These are phyloP conservation scores for Penstemon newberryi DNA, from an alignment of 257 asterid genomes.

Conservation along the genomic window DNA sequence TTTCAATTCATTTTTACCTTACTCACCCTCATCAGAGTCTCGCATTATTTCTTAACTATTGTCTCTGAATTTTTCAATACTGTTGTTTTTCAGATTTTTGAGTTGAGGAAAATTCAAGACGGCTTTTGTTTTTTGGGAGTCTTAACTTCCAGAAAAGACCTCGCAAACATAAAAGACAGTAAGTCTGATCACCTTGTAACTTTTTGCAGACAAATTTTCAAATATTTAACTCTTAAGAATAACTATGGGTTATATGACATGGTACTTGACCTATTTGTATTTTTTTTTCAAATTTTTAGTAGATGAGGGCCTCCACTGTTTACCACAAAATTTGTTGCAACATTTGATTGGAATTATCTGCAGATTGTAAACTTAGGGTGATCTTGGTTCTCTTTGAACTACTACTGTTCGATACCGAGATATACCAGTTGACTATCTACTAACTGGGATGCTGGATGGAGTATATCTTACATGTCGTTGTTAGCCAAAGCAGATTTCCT, in stretches of 20 bases:
- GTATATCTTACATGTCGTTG: slow-evolving; percentile 19
- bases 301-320: neutral
- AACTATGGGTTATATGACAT: slow-evolving; percentile 1
- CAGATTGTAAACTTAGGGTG: slow-evolving; percentile 14
- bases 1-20: neutral
- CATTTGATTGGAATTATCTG: slow-evolving; percentile 4
- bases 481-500: slow-evolving; percentile 6
- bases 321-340: slow-evolving; percentile 5
- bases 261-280: slow-evolving; percentile 3
- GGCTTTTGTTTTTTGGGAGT: neutral
- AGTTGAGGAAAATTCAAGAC: slow-evolving; percentile 12
- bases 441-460: slow-evolving; percentile 21
- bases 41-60: slow-evolving; percentile 8
- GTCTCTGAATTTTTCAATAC: neutral
- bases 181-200: slow-evolving; percentile 24
- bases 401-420: slow-evolving; percentile 23
- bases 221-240: slow-evolving; percentile 5
- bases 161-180: slow-evolving; percentile 18
- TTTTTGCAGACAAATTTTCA: slow-evolving; percentile 6
- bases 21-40: slow-evolving; percentile 5
- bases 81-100: slow-evolving; percentile 23
- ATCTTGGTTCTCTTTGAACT: slow-evolving; percentile 13
- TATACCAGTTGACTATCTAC: slow-evolving; percentile 23
- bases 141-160: slow-evolving; percentile 18
- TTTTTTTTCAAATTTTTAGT: neutral